Conservation (phyloP, 1,284 basidiomycete genomes). For the Apiotrichum siamense region DNA sequence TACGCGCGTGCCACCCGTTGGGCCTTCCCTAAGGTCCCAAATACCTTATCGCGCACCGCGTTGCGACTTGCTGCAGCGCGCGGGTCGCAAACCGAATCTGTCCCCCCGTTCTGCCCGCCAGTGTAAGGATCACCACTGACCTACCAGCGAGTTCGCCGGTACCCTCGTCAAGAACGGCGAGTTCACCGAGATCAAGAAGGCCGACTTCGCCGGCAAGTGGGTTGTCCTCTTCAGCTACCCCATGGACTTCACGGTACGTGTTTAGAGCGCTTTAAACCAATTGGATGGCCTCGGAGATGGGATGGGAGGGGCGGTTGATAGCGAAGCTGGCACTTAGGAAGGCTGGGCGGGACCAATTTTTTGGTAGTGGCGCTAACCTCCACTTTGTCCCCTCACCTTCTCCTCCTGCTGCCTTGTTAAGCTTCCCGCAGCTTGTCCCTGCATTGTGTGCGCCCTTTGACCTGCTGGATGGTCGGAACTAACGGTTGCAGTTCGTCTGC, state of each 20-base stretch:
- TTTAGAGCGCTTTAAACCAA: neutral
- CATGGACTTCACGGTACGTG: slow-evolving; percentile 48
- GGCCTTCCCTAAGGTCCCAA: too few relatives aligned
- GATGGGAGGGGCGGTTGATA: neutral
- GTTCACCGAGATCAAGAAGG: slow-evolving; percentile 67
- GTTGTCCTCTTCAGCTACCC: slow-evolving; percentile 75
- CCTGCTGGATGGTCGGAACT: slow-evolving; percentile 31
- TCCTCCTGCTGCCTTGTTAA: too few relatives aligned
- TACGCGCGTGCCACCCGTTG: too few relatives aligned
- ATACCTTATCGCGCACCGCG: too few relatives aligned
- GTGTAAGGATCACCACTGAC: neutral
- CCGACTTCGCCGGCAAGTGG: slow-evolving; percentile 76
- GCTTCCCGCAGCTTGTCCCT: too few relatives aligned
- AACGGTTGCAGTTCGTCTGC: slow-evolving; percentile 59
- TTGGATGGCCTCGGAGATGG: slow-evolving; percentile 27
- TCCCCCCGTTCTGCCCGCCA: neutral
- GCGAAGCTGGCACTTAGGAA: neutral
- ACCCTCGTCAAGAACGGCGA: slow-evolving; percentile 66
- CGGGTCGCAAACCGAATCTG: neutral
- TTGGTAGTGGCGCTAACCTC: slow-evolving; percentile 40
- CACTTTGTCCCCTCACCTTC: neutral
- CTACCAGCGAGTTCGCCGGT: slow-evolving; percentile 56
- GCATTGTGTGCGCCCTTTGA: slow-evolving; percentile 55
- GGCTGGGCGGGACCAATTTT: too few relatives aligned
- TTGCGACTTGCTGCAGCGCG: neutral